Base-by-base conservation (phyloP, 768 basidiomycete species). In the Mrakia hoshinonis region DNA sequence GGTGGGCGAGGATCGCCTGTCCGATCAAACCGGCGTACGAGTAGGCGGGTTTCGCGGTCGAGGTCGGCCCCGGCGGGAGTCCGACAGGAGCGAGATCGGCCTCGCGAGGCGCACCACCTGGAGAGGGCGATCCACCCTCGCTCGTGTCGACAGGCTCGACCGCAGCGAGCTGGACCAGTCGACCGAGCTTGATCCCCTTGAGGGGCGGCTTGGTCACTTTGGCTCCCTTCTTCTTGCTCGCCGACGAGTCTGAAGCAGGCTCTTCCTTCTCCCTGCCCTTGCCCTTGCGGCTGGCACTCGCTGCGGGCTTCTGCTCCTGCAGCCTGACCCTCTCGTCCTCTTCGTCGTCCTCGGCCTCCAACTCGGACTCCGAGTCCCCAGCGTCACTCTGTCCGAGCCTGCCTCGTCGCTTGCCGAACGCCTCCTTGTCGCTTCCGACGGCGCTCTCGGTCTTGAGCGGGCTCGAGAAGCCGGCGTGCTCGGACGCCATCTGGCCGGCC, bases 21-120 rank as follows among this genome's bases (percentile, higher is more conserved):
- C 95, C 95, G 74, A 98, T 92, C 60, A 98, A 85, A 2, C 93
- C 94, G 5, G 96, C 94, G 76, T 98, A 98, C 2, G 93, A 93
- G 48, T 86, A 85, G 61, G 89, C 86, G 0, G 96, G 96, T 78
- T 93, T 91, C 67, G 83, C 83, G 47, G 81, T 81, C 15, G 88
- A 87, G 77, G 93, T 91, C 2, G 92, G 91, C 34, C 92, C 91
- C 4, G 88, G 85, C 0, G 94, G 94, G 0, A 96, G 63, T 67
- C 77, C 77, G 67, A 79, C 77, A 84, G 67, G 79, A 85, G 77
- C 52, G 15, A 67, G 66, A 47, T 73, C 72, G 52, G 47, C 60
- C 26, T 60, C 55, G 29, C 38, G 55, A 22, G 31, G 46, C 13
- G 24, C 24, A 10, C 22, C 38, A 18, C 24, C 54, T 5, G 49